Percentiles rank a stretch among this genome's conserved stretches.
phyloP scores from a whole-genome alignment of 2,329 filamentous ascomycete genomes.

The Monilinia laxa region DNA sequence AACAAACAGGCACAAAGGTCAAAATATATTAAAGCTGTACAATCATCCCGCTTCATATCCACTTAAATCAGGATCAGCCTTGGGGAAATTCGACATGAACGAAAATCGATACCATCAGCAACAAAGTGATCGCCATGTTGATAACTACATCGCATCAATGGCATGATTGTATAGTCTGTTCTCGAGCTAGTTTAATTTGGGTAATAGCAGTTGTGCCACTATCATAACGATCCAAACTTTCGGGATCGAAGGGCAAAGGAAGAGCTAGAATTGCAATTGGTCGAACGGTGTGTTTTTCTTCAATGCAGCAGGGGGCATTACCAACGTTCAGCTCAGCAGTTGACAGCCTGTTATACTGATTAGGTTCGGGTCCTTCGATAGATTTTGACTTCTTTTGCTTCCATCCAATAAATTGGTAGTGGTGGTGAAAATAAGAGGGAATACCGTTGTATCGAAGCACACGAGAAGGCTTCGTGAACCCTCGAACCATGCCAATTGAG shows the following conservation, averaged over 20 bases:
- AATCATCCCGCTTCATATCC: not conserved
- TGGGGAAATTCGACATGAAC: not conserved
- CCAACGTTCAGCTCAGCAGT: not conserved
- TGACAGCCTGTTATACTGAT: not conserved
- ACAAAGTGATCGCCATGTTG: not conserved
- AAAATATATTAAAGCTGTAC: not conserved
- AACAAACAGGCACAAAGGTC: not conserved
- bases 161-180: not conserved
- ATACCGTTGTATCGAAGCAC: slow-evolving; percentile 7
- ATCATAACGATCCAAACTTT: not conserved
- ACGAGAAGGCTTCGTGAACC: not conserved
- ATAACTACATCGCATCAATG: not conserved
- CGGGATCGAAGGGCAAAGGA: too few relatives aligned
- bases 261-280: too few relatives aligned
- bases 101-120: not conserved
- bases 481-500: slow-evolving; percentile 4
- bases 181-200: not conserved
- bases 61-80: not conserved
- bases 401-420: not conserved
- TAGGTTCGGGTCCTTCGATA: not conserved
- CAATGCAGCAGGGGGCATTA: not conserved
- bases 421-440: not conserved
- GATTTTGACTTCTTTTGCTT: not conserved
- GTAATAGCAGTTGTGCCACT: not conserved
- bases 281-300: not conserved